These are phyloP conservation scores for Echeveria elegans DNA, from an alignment of 164 flowering plant genomes.

Conservation along the genomic window DNA sequence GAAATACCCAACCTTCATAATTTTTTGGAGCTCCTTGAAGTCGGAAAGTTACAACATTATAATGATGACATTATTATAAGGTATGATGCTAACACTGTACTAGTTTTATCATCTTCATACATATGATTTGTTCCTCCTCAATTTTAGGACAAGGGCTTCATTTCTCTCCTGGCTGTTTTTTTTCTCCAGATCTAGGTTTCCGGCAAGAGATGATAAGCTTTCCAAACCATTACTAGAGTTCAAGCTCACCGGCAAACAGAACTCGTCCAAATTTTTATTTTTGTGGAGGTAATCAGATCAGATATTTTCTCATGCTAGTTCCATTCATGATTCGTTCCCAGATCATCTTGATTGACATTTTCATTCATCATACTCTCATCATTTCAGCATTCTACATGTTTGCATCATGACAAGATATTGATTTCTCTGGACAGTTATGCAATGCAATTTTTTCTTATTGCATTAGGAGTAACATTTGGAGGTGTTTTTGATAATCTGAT, in stretches of 20 bases:
- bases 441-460: background rate
- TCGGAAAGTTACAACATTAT: background rate
- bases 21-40: background rate
- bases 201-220: background rate
- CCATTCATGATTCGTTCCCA: background rate
- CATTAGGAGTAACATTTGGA: background rate
- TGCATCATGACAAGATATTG: background rate
- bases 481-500: background rate
- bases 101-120: background rate
- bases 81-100: background rate
- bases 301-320: background rate
- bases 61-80: background rate
- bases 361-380: background rate
- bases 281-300: background rate
- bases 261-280: background rate
- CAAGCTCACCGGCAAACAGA: background rate
- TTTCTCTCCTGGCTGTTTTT: background rate
- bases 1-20: no score
- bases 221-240: background rate
- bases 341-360: background rate
- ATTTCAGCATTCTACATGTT: background rate
- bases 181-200: background rate
- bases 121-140: constrained; percentile 1
- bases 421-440: no score
- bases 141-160: background rate